Evolutionary conservation across 192 early-diverging fungal genomes (phyloP), one percentile per base, ranked within the genome.

Genomic region (Linnemannia hyalina): DNA sequence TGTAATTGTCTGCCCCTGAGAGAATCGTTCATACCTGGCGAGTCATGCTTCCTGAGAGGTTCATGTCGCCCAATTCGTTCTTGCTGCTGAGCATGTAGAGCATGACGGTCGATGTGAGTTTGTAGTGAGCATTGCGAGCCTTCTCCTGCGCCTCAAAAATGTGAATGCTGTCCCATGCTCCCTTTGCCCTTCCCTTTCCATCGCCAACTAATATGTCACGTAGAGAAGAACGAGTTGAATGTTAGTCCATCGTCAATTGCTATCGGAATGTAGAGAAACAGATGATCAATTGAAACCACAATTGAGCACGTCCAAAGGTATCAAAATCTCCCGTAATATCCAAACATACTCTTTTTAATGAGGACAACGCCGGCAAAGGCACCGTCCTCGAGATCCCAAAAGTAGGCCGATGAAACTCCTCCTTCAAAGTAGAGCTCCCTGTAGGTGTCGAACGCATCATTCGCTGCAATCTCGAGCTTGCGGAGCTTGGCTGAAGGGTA

Each of bases 131-230:
- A 69, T 89, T 91, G 44, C 97, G 95, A 22, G 94, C 93, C 78
- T 94, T 93, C 88, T 98, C 96, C 77, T 94, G 88, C 8, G 96
- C 97, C 85, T 98, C 96, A 74, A 99, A 92, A 8, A 99, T 97
- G 78, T 99, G 98, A 83, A 99, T 98, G 18, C 98, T 99, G 82
- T 99, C 98, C 98, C 98, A 99, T 26, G 97, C 93, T 29, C 98
- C 98, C 80, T 97, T 97, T 80, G 94, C 92, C 42, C 93, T 91
- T 72, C 91, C 92, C 6, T 84, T 91, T 29, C 93, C 94, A 75
- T 95, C 94, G 41, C 92, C 90, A 26, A 92, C 92, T 91, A 82
- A 70, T 35, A 71, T 9, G 49, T 11, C 44, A 75, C 29, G 60
- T 9, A 32, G 8, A 74, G n/a, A 68, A 63, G 75, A 65, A 76